Conservation (phyloP, 192 early-diverging fungal species). For the Linnemannia schmuckeri region DNA sequence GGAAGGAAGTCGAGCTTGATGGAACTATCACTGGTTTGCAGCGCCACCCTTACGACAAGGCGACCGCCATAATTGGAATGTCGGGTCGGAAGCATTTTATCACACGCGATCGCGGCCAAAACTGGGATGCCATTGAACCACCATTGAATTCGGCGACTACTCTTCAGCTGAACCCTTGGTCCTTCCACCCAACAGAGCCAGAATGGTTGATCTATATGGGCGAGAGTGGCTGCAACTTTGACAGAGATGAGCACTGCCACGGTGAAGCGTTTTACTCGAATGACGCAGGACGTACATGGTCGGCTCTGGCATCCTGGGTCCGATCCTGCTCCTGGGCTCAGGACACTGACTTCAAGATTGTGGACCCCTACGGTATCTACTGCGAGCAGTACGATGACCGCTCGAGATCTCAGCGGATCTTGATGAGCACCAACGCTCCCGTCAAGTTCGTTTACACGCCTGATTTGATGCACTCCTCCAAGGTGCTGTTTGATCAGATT, state of each 20-base stretch:
- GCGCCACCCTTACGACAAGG: slow-evolving; percentile 72
- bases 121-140: slow-evolving; percentile 66
- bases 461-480: slow-evolving; percentile 65
- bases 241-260: slow-evolving; percentile 70
- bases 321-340: slow-evolving; percentile 79
- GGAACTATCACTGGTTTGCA: slow-evolving; percentile 65
- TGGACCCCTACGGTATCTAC: slow-evolving; percentile 73
- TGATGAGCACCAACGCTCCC: slow-evolving; percentile 62
- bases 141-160: slow-evolving; percentile 73
- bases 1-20: slow-evolving; percentile 59
- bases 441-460: slow-evolving; percentile 75
- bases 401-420: slow-evolving; percentile 64
- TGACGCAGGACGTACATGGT: slow-evolving; percentile 81
- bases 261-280: slow-evolving; percentile 78
- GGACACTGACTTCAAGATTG: slow-evolving; percentile 66
- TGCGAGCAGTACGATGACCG: slow-evolving; percentile 81
- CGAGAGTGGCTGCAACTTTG: slow-evolving; percentile 62
- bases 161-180: slow-evolving; percentile 65
- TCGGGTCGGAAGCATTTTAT: slow-evolving; percentile 62
- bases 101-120: slow-evolving; percentile 72
- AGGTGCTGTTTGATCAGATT: slow-evolving; percentile 75
- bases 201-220: slow-evolving; percentile 89
- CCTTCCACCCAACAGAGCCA: slow-evolving; percentile 87
- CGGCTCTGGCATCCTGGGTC: slow-evolving; percentile 73
- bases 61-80: slow-evolving; percentile 73